Conservation (phyloP, 441 rosid species). For the Syzygium malaccense region DNA sequence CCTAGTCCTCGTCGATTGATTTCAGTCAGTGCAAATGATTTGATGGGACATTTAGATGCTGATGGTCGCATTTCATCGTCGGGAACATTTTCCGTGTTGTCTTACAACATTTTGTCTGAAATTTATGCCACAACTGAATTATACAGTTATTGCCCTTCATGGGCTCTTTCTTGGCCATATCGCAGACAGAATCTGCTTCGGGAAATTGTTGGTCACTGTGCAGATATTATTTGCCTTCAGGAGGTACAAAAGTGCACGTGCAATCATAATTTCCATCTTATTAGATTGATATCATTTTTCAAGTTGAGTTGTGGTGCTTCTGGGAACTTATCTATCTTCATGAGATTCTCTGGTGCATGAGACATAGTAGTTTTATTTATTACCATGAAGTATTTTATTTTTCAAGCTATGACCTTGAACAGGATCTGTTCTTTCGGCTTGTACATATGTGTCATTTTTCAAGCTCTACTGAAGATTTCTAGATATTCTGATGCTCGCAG, state of each 20-base stretch:
- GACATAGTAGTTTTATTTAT: background rate
- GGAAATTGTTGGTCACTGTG: constrained; percentile 34
- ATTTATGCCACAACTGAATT: constrained; percentile 21
- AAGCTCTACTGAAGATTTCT: background rate
- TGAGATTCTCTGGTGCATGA: background rate
- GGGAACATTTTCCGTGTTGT: constrained; percentile 39
- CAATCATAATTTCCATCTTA: background rate
- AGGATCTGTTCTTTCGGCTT: background rate
- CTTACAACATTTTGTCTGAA: constrained; percentile 43
- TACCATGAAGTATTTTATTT: background rate
- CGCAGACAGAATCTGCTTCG: constrained; percentile 38
- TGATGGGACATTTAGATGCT: constrained; percentile 15
- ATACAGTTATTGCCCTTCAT: constrained; percentile 33
- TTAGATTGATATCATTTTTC: background rate
- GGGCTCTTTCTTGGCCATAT: constrained; percentile 53
- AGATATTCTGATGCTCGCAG: background rate
- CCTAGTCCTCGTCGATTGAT: constrained; percentile 37
- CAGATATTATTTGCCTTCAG: constrained; percentile 50
- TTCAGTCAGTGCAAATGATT: constrained; percentile 17
- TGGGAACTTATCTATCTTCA: background rate
- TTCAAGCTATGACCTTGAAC: background rate
- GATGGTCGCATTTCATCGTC: constrained; percentile 17
- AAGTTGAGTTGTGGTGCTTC: background rate
- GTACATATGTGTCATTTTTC: background rate
- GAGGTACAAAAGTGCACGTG: constrained; percentile 23